phyloP scores from a whole-genome alignment of 2,329 filamentous ascomycete genomes.

The Colletotrichum shisoi region DNA sequence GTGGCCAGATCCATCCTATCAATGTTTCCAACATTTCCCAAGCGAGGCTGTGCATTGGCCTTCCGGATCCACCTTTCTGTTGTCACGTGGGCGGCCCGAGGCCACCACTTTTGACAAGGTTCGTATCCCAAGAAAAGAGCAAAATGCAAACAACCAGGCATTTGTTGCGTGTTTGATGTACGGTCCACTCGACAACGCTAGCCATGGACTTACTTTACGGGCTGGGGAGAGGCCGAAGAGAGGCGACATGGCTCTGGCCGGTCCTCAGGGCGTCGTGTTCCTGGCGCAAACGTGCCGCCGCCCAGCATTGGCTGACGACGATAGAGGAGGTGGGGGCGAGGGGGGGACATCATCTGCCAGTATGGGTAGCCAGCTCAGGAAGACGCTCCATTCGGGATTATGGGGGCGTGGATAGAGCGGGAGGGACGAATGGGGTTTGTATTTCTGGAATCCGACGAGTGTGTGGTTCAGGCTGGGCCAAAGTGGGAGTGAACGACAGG shows the following conservation, averaged over 20 bases:
- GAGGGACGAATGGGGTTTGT: too few relatives aligned
- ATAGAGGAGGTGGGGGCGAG: conserved; percentile 1
- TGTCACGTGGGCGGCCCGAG: too few relatives aligned
- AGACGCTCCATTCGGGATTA: conserved; percentile 20
- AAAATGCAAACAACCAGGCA: neutral
- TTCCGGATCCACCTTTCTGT: too few relatives aligned
- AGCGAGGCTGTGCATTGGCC: too few relatives aligned
- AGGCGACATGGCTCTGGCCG: conserved; percentile 1
- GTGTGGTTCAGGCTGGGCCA: conserved; percentile 9
- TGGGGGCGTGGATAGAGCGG: conserved; percentile 27
- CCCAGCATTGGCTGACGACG: conserved; percentile 39
- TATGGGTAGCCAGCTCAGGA: conserved; percentile 20
- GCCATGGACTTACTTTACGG: conserved; percentile 17
- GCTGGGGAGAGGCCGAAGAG: conserved; percentile 14
- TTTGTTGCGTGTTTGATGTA: neutral
- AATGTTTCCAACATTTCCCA: too few relatives aligned
- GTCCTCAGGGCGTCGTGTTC: conserved; percentile 30
- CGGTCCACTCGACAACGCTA: neutral
- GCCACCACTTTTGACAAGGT: too few relatives aligned
- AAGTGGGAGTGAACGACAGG: conserved; percentile 35
- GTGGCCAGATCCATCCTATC: too few relatives aligned
- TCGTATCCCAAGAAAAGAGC: neutral
- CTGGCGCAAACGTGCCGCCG: conserved; percentile 37
- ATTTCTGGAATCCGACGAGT: neutral
- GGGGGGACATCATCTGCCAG: conserved; percentile 18